A percentile compares a stretch with the other conserved stretches of the same genome.
phyloP scores from a whole-genome alignment of 1,139 yeast genomes.

The Geotrichum europaeum region DNA sequence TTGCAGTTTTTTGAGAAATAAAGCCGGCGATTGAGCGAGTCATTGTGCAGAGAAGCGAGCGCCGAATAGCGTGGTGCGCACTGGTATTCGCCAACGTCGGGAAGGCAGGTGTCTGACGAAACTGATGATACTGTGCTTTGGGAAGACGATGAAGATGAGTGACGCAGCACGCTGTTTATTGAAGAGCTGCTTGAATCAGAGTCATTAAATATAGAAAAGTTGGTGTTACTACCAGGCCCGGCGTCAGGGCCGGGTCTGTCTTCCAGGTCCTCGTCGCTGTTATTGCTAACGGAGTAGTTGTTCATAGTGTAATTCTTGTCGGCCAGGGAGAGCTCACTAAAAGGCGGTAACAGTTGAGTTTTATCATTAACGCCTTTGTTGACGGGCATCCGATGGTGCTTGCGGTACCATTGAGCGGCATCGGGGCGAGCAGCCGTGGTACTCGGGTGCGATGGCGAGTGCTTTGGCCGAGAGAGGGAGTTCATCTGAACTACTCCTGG shows the following conservation, averaged over 20 bases:
- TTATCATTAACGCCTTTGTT: background rate
- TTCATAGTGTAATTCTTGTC: background rate
- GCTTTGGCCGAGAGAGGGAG: background rate
- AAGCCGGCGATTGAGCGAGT: background rate
- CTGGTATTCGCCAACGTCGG: background rate
- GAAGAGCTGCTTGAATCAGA: background rate
- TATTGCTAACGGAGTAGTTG: background rate
- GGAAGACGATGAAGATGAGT: background rate
- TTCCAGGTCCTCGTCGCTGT: background rate
- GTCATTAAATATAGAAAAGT: background rate
- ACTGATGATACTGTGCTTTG: background rate
- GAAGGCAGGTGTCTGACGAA: background rate
- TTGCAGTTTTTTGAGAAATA: background rate
- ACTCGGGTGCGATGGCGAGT: background rate
- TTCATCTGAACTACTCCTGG: background rate
- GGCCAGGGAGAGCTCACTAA: background rate
- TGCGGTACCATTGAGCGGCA: background rate
- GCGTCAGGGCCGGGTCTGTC: background rate
- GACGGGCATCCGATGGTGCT: background rate
- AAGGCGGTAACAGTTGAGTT: background rate
- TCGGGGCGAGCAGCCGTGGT: background rate
- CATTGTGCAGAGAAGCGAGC: background rate
- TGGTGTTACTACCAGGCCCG: background rate
- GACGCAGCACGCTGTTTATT: background rate
- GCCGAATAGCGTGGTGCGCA: background rate